These are phyloP conservation scores for Oldenlandia corymbosa DNA, from an alignment of 257 asterid species.

Conservation along the genomic window DNA sequence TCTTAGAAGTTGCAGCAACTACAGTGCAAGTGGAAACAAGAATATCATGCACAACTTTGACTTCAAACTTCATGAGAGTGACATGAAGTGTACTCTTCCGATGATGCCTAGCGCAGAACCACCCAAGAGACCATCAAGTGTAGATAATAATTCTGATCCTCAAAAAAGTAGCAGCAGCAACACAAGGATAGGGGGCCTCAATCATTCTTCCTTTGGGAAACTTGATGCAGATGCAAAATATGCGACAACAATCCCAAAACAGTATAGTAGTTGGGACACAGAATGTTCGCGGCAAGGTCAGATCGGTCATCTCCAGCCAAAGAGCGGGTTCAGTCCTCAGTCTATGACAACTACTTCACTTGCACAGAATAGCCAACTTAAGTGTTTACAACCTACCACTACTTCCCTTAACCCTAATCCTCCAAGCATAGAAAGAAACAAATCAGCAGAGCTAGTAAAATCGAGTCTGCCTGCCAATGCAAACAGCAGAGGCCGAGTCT, in stretches of 20 bases:
- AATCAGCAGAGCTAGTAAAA: conserved; percentile 16
- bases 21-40: conserved; percentile 26
- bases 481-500: conserved; percentile 21
- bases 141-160: conserved; percentile 29
- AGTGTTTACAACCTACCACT: conserved; percentile 13
- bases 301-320: conserved; percentile 27
- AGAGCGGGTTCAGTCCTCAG: conserved; percentile 22
- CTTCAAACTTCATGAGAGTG: conserved; percentile 27
- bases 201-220: conserved; percentile 28
- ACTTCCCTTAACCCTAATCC: conserved; percentile 15
- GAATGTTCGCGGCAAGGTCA: conserved; percentile 32
- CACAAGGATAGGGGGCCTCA: conserved; percentile 23
- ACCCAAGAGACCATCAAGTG: conserved; percentile 21
- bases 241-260: conserved; percentile 30
- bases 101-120: conserved; percentile 24
- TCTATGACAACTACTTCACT: conserved; percentile 22
- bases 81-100: conserved; percentile 27
- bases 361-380: conserved; percentile 19
- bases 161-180: conserved; percentile 27
- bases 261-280: conserved; percentile 35
- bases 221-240: conserved; percentile 31
- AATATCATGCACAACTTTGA: conserved; percentile 29
- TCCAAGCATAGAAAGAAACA: conserved; percentile 18
- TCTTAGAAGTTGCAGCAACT: conserved; percentile 23
- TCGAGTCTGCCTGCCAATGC: conserved; percentile 19